Percentiles rank a stretch among this genome's conserved stretches.
These are phyloP conservation scores for Rhizomucor pusillus DNA, from an alignment of 371 early-diverging fungal genomes.

Conservation along the genomic window DNA sequence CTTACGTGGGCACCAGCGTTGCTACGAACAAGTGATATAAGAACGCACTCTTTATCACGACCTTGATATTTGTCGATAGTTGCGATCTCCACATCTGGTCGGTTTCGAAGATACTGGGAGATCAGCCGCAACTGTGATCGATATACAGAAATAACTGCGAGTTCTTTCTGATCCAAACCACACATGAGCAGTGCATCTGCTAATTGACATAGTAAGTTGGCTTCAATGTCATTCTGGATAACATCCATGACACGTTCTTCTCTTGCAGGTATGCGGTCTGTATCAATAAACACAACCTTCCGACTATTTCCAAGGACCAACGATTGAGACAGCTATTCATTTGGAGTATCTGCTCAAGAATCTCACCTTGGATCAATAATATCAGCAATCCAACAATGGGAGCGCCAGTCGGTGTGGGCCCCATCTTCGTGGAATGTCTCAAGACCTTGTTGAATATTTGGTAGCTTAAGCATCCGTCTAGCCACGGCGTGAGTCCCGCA, in stretches of 20 bases:
- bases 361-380: conserved; percentile 59
- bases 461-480: conserved; percentile 46
- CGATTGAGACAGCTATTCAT: too few relatives aligned
- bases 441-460: conserved; percentile 33
- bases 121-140: conserved; percentile 78
- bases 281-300: conserved; percentile 81
- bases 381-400: conserved; percentile 63
- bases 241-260: conserved; percentile 55
- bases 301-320: conserved; percentile 34
- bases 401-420: not conserved
- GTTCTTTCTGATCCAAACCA: conserved; percentile 62
- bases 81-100: conserved; percentile 57
- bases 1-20: conserved; percentile 68
- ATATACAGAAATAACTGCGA: conserved; percentile 89
- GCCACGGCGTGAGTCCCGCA: conserved; percentile 78
- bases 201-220: conserved; percentile 55
- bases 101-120: conserved; percentile 28
- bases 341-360: not conserved
- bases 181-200: conserved; percentile 54
- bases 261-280: conserved; percentile 63
- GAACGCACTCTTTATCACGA: conserved; percentile 86
- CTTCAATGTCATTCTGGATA: conserved; percentile 73
- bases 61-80: conserved; percentile 95
- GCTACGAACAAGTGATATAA: conserved; percentile 88
- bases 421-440: conserved; percentile 13